Conservation (phyloP, 768 basidiomycete species). For the Mycena alexandri region DNA sequence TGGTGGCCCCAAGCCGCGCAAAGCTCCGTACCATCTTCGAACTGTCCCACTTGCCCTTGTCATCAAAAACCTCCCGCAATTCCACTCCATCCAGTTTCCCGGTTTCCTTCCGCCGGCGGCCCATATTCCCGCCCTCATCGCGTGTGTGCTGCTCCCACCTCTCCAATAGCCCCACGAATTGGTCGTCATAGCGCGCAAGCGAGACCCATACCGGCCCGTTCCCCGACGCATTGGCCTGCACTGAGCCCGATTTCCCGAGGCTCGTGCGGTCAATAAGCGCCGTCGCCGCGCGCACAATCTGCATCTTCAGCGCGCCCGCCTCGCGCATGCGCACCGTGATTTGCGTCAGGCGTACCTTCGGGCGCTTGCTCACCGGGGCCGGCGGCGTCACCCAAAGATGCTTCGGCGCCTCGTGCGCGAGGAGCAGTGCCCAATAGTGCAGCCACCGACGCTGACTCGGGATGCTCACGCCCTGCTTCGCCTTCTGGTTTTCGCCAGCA, state of each 20-base stretch:
- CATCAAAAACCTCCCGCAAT: constrained; percentile 59
- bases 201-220: constrained; percentile 74
- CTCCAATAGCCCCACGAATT: constrained; percentile 72
- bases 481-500: constrained; percentile 43
- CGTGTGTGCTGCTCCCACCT: constrained; percentile 71
- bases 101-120: constrained; percentile 49
- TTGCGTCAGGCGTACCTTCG: constrained; percentile 68
- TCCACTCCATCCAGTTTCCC: constrained; percentile 53
- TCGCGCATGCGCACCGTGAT: constrained; percentile 74
- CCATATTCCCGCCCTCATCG: constrained; percentile 52
- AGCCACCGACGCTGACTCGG: constrained; percentile 86
- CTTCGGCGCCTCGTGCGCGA: constrained; percentile 66
- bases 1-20: constrained; percentile 66
- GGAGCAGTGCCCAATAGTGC: constrained; percentile 80
- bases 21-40: constrained; percentile 85
- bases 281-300: constrained; percentile 70
- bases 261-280: constrained; percentile 61
- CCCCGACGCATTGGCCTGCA: constrained; percentile 41
- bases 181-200: constrained; percentile 85
- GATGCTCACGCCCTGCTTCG: constrained; percentile 78
- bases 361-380: constrained; percentile 33
- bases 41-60: constrained; percentile 72
- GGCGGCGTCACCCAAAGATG: constrained; percentile 57
- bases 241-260: constrained; percentile 47
- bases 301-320: constrained; percentile 61